A percentile compares a stretch with the other conserved stretches of the same genome.
These are phyloP conservation scores for Candida pseudofarinosa DNA, from an alignment of 805 yeast genomes.

Conservation along the genomic window DNA sequence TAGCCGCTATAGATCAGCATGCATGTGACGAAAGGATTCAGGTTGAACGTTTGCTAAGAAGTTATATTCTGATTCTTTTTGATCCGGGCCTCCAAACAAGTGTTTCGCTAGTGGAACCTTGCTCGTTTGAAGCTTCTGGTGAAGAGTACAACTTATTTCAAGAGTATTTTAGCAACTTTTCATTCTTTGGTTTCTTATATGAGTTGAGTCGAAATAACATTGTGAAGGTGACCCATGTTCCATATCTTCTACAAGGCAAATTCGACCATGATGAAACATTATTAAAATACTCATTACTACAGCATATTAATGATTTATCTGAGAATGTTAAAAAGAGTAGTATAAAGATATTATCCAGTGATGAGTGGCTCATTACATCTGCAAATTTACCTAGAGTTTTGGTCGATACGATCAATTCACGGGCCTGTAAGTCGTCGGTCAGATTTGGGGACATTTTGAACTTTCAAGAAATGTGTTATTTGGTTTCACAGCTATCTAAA, in stretches of 20 bases:
- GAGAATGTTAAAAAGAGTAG: constrained; percentile 36
- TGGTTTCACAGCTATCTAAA: constrained; percentile 38
- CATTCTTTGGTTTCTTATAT: constrained; percentile 16
- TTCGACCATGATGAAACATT: constrained; percentile 19
- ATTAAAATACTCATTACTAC: constrained; percentile 37
- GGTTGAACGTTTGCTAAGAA: constrained; percentile 48
- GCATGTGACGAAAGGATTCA: constrained; percentile 76
- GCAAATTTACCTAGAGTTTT: constrained; percentile 46
- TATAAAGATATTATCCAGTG: constrained; percentile 21
- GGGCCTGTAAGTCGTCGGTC: constrained; percentile 66
- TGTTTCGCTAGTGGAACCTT: constrained; percentile 3
- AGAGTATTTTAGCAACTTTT: constrained; percentile 10
- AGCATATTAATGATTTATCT: constrained; percentile 43
- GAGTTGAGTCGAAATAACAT: constrained; percentile 1
- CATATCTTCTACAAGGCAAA: constrained; percentile 36
- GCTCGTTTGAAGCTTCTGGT: constrained; percentile 1
- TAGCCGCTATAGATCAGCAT: constrained; percentile 70
- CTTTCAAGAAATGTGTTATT: constrained; percentile 35
- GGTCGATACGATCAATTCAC: constrained; percentile 48
- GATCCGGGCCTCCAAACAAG: constrained; percentile 17
- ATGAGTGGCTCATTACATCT: constrained; percentile 18
- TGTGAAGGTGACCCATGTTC: constrained; percentile 39
- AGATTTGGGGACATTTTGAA: constrained; percentile 64
- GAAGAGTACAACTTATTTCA: constrained; percentile 10
- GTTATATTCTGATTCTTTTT: constrained; percentile 26